Evolutionary conservation across 192 early-diverging fungal species (phyloP), one percentile per base, ranked within the genome.

Genomic region (Geranomyces variabilis): DNA sequence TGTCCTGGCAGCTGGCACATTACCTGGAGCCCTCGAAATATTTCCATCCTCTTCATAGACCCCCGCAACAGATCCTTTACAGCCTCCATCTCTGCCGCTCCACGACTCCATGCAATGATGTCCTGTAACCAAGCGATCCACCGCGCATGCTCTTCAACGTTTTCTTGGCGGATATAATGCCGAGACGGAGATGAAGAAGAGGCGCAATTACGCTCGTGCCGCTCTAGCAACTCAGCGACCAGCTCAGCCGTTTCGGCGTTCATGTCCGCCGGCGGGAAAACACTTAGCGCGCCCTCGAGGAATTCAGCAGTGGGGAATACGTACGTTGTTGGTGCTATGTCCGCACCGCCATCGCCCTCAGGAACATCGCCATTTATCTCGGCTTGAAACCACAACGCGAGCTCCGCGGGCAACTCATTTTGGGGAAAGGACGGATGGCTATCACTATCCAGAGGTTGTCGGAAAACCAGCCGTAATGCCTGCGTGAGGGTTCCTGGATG

Each of bases 241-340:
- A 81, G 66, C 44, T 81, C 80, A 14, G 73, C 67, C 4, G 80
- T 81, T 75, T 81, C 80, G 24, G 63, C 22, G 60, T 81, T 81
- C 71, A 77, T 71, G 51, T 53, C 77, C 12, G 51, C 62, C 21
- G 79, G 75, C 1, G 75, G 71, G 46, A 80, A 80, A 3, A 64
- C 59, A 33, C 60, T 62, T 21, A 80, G 41, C n/a, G 75, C 79
- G 63, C 61, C 65, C 17, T 62, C 61, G 19, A 80, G 65, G 47
- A 69, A 56, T 4, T 67, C 29, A 13, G 65, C 61, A 43, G 36
- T 73, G 61, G 68, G 34, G 56, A 71, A 49, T 12, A 55, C 28
- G 17, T 26, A 8, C 8, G 58, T 7, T 2, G 58, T n/a, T 9
- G 51, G 6, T 4, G 51, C 36, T 7, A 41, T 41, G 36, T 3